phyloP scores from a whole-genome alignment of 495 filamentous ascomycete genomes.

The Pyrenopolyporus hunteri region DNA sequence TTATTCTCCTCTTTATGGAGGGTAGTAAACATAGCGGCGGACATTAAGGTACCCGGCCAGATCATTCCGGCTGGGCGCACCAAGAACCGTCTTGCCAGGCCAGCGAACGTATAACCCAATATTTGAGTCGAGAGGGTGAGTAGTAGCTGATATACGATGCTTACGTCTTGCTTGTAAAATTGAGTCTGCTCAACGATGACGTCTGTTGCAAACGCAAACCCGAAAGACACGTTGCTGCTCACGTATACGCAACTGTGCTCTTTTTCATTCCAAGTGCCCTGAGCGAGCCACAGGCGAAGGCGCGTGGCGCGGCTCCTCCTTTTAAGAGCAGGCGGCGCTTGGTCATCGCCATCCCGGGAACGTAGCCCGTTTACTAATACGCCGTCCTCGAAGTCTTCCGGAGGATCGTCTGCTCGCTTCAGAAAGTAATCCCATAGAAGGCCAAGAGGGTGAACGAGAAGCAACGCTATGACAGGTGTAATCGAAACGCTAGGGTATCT shows the following conservation, averaged over 20 bases:
- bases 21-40: conserved; percentile 84
- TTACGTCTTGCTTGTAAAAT: conserved; percentile 80
- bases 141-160: conserved; percentile 76
- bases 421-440: conserved; percentile 75
- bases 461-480: conserved; percentile 80
- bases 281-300: conserved; percentile 74
- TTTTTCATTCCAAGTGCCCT: conserved; percentile 84
- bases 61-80: conserved; percentile 89
- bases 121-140: conserved; percentile 86
- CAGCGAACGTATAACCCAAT: conserved; percentile 82
- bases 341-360: conserved; percentile 4
- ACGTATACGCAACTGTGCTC: conserved; percentile 88
- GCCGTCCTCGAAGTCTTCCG: conserved; percentile 65
- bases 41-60: conserved; percentile 88
- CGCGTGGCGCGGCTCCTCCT: conserved; percentile 46
- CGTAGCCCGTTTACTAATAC: conserved; percentile 34
- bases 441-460: conserved; percentile 81
- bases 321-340: conserved; percentile 24
- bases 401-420: conserved; percentile 65
- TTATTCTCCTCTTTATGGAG: conserved; percentile 83
- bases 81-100: conserved; percentile 76
- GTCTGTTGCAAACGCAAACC: conserved; percentile 84
- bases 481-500: conserved; percentile 87
- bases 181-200: conserved; percentile 87
- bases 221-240: conserved; percentile 89